Conservation (phyloP, 495 filamentous ascomycete genomes). For the Talaromyces liani region DNA sequence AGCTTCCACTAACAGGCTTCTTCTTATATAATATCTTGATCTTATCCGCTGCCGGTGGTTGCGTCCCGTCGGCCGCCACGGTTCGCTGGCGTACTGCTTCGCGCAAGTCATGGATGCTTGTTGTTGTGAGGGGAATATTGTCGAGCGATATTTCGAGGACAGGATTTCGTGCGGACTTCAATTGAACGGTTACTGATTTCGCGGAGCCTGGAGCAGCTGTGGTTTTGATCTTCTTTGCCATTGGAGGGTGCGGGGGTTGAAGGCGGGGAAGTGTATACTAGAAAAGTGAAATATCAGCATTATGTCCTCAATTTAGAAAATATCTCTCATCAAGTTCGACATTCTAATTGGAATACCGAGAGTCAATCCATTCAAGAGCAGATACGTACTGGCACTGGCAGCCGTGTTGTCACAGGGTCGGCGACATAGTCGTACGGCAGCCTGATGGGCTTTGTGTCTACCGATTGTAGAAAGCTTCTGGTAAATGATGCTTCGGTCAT, state of each 20-base stretch:
- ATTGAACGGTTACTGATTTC: slow-evolving; percentile 46
- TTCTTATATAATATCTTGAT: slow-evolving; percentile 76
- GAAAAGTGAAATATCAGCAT: slow-evolving; percentile 4
- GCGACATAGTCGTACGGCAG: slow-evolving; percentile 78
- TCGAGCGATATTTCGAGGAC: slow-evolving; percentile 54
- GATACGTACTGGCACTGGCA: slow-evolving; percentile 59
- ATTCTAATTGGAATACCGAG: background rate
- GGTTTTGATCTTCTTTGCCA: slow-evolving; percentile 40
- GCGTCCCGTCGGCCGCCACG: slow-evolving; percentile 16
- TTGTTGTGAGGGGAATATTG: slow-evolving; percentile 49
- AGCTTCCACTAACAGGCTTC: slow-evolving; percentile 66
- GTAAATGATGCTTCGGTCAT: slow-evolving; percentile 87
- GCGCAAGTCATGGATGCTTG: slow-evolving; percentile 69
- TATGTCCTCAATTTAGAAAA: background rate
- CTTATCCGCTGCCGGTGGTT: slow-evolving; percentile 49
- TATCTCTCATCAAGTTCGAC: background rate
- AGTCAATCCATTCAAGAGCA: slow-evolving; percentile 7
- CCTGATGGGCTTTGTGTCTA: slow-evolving; percentile 71
- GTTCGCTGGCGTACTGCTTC: slow-evolving; percentile 44
- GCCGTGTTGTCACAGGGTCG: slow-evolving; percentile 65
- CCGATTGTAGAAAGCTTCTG: slow-evolving; percentile 69
- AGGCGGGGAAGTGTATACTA: slow-evolving; percentile 41
- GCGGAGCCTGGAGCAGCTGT: slow-evolving; percentile 37
- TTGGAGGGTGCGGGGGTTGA: slow-evolving; percentile 38
- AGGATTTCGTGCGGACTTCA: slow-evolving; percentile 72